Conservation (phyloP, 2,329 filamentous ascomycete species). For the Gnomoniopsis smithogilvyi region DNA sequence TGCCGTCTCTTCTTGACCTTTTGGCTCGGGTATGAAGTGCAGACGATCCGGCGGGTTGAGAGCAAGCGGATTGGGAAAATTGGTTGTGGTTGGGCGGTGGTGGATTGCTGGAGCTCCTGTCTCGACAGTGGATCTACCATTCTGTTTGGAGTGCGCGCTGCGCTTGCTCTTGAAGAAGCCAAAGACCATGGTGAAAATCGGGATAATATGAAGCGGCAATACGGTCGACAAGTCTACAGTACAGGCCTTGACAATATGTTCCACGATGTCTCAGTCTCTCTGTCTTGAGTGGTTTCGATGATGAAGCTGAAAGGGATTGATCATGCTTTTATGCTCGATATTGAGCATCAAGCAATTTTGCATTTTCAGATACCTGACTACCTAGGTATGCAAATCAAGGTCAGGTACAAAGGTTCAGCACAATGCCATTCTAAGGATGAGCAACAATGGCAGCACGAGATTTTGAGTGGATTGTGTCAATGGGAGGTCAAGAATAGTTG, state of each 20-base stretch:
- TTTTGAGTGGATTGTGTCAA: background rate
- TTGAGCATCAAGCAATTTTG: background rate
- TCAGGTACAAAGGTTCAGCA: background rate
- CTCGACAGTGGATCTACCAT: background rate
- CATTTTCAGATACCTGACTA: background rate
- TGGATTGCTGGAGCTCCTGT: background rate
- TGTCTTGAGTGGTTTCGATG: background rate
- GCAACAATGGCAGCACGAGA: background rate
- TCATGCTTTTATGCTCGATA: background rate
- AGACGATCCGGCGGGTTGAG: background rate
- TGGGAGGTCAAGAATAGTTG: background rate
- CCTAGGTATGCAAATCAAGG: background rate
- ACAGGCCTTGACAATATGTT: background rate
- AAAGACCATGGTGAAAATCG: background rate
- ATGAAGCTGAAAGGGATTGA: background rate
- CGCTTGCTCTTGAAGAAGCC: background rate
- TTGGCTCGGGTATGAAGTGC: background rate
- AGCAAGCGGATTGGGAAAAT: background rate
- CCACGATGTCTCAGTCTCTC: background rate
- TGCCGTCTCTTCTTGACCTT: background rate
- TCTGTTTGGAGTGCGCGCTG: background rate
- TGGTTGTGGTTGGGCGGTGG: background rate
- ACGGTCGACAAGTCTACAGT: background rate
- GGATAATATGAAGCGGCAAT: background rate
- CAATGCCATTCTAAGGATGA: background rate